Base-by-base conservation (phyloP, 805 yeast genomes). In the Zygosaccharomyces kombuchaensis region DNA sequence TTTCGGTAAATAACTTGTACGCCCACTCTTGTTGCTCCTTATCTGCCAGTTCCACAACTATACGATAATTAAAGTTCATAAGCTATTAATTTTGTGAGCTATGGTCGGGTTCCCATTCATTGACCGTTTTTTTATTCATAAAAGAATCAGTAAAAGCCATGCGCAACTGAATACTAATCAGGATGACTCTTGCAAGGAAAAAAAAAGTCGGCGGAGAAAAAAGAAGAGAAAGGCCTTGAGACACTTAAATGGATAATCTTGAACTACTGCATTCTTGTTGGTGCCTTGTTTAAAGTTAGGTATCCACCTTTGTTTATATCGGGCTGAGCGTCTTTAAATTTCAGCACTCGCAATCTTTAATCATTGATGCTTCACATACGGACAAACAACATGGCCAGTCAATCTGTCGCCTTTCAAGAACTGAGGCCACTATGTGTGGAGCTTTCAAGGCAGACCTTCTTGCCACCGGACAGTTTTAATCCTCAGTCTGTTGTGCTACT, bases 351-450 rank as follows among this genome's bases (percentile, higher is more conserved):
- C 34, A 38, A 27, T 38, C 30, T 36, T 36, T 2, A 36, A 23
- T 21, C 10, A 12, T 25, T 6, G 9, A 25, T 25, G 29, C 7
- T 25, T 9, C 19, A 14, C n/a, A 7, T n/a, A 16, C n/a, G 9
- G 16, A 12, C 3, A 16, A 14, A 21, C 22, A 16, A 23, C 10
- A 48, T 48, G 52, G 19, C 48, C 14, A 40, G 22, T n/a, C 46
- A 48, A 8, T 43, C 47, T 10, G 9, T 26, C 6, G 32, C 52
- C n/a, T 65, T 65, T 38, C 42, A 55, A 12, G 55, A 60, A 54
- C 44, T 77, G 34, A 68, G 69, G 41, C 75, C 74, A 0, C 48
- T 55, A 26, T 77, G 82, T 62, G 69, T 76, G 9, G 60, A 52
- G 2, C 55, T 77, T 6, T 76, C 81, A 0, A 67, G 69, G 39